Evolutionary conservation across 495 filamentous ascomycete species (phyloP).

Genomic region (Aspergillus diversus): DNA sequence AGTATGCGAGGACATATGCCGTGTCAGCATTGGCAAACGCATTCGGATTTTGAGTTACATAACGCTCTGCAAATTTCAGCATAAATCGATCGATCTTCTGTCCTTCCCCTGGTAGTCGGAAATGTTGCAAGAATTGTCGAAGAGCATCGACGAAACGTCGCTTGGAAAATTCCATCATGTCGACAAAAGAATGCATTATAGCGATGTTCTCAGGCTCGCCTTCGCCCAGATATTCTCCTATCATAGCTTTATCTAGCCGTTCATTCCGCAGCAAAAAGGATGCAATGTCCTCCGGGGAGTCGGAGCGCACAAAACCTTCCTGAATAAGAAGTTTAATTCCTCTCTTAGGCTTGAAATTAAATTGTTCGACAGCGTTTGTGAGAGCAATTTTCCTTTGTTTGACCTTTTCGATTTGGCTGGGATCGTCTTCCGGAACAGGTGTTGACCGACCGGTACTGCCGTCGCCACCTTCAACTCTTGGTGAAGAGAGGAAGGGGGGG

Average conservation of each 20-base stretch:
- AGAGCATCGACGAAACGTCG: constrained; percentile 92
- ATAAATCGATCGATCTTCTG: constrained; percentile 99
- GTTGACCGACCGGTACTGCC: constrained; percentile 71
- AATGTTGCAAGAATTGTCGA: constrained; percentile 89
- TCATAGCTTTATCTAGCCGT: constrained; percentile 81
- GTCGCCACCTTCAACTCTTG: constrained; percentile 54
- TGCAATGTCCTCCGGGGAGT: constrained; percentile 80
- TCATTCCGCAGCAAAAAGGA: constrained; percentile 76
- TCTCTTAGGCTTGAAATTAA: constrained; percentile 98
- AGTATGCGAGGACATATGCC: constrained; percentile 93
- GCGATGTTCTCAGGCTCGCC: constrained; percentile 89
- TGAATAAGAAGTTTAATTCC: constrained; percentile 83
- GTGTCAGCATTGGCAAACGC: constrained; percentile 98
- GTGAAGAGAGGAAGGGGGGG: constrained; percentile 53
- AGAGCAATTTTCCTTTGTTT: constrained; percentile 93
- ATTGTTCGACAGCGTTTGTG: constrained; percentile 83
- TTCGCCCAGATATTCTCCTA: constrained; percentile 95
- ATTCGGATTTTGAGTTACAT: constrained; percentile 92
- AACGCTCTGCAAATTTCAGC: constrained; percentile 97
- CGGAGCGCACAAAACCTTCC: constrained; percentile 82
- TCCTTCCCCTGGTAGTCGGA: constrained; percentile 92
- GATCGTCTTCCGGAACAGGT: constrained; percentile 83
- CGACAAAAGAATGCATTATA: constrained; percentile 98
- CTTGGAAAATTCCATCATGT: constrained; percentile 91
- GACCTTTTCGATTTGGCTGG: constrained; percentile 85